Percentiles rank a stretch among this genome's conserved stretches.
These are phyloP conservation scores for Epichloe gansuensis DNA, from an alignment of 2,329 filamentous ascomycete species.

Conservation along the genomic window DNA sequence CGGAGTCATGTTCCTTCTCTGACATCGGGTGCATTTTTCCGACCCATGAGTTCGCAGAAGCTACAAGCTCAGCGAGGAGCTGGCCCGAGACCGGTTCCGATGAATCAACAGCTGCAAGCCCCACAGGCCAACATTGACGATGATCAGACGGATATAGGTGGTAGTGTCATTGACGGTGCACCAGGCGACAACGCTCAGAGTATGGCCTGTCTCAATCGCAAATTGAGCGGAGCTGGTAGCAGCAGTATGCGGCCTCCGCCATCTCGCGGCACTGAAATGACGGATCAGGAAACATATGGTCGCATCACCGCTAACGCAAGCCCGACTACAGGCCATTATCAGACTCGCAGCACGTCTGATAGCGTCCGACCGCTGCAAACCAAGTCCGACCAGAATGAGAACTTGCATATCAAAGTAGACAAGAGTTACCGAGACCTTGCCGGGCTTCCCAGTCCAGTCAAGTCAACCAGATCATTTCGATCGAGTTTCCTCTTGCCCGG, in stretches of 20 bases:
- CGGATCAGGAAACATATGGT: conserved; percentile 59
- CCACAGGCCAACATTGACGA: conserved; percentile 22
- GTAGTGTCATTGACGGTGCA: conserved; percentile 28
- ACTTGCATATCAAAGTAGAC: conserved; percentile 45
- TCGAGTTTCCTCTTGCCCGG: conserved; percentile 58
- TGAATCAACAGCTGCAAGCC: conserved; percentile 24
- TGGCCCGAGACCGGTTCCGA: conserved; percentile 31
- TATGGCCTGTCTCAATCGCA: conserved; percentile 19
- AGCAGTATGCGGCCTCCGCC: conserved; percentile 44
- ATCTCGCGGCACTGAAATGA: conserved; percentile 71
- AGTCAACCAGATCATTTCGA: conserved; percentile 63
- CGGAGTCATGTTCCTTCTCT: conserved; percentile 83
- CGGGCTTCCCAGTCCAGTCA: conserved; percentile 45
- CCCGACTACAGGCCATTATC: conserved; percentile 47
- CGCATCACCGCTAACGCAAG: conserved; percentile 62
- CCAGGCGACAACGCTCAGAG: conserved; percentile 47
- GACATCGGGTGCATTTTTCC: conserved; percentile 83
- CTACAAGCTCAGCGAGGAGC: conserved; percentile 76
- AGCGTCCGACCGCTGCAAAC: conserved; percentile 67
- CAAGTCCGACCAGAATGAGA: conserved; percentile 19
- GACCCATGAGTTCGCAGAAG: conserved; percentile 91
- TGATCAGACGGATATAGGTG: conserved; percentile 30
- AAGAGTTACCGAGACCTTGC: conserved; percentile 42
- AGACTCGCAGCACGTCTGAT: conserved; percentile 54
- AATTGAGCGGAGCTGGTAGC: conserved; percentile 23